Percentiles rank a stretch among this genome's conserved stretches.
These are phyloP conservation scores for Peronospora belbahrii DNA, from an alignment of 352 stramenopile genomes.

Conservation along the genomic window DNA sequence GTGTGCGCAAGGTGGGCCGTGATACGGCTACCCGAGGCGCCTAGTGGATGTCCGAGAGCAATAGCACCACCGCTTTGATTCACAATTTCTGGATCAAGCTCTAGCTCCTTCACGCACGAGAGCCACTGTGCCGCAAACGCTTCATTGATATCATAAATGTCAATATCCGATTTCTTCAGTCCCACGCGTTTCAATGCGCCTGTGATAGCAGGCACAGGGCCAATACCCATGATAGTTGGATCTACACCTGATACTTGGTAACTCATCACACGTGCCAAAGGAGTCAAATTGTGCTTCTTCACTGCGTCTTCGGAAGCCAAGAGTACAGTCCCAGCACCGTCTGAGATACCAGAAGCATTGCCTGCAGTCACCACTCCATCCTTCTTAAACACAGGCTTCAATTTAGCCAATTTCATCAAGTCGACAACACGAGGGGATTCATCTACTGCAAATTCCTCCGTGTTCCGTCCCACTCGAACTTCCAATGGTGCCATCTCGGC, in stretches of 20 bases:
- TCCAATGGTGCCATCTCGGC: conserved; percentile 90
- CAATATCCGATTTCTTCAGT: conserved; percentile 90
- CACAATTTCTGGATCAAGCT: conserved; percentile 88
- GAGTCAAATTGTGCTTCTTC: conserved; percentile 88
- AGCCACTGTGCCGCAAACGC: conserved; percentile 97
- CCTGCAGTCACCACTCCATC: conserved; percentile 94
- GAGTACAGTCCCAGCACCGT: conserved; percentile 92
- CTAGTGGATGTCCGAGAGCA: conserved; percentile 94
- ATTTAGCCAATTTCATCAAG: conserved; percentile 82
- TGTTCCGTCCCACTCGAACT: conserved; percentile 89
- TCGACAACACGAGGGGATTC: conserved; percentile 76
- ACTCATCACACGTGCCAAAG: conserved; percentile 88
- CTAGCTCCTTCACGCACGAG: conserved; percentile 93
- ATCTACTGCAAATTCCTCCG: conserved; percentile 70
- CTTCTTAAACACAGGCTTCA: conserved; percentile 97
- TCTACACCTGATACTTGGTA: conserved; percentile 93
- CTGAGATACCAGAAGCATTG: conserved; percentile 94
- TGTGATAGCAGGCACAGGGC: conserved; percentile 91
- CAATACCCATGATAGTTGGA: conserved; percentile 97
- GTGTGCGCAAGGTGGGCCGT: conserved; percentile 87
- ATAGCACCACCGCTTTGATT: conserved; percentile 96
- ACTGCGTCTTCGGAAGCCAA: conserved; percentile 91
- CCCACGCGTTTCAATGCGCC: conserved; percentile 86
- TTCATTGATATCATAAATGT: conserved; percentile 98
- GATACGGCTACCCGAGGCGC: conserved; percentile 90